Evolutionary conservation across 768 basidiomycete genomes (phyloP).

Genomic region (Mycena pura): DNA sequence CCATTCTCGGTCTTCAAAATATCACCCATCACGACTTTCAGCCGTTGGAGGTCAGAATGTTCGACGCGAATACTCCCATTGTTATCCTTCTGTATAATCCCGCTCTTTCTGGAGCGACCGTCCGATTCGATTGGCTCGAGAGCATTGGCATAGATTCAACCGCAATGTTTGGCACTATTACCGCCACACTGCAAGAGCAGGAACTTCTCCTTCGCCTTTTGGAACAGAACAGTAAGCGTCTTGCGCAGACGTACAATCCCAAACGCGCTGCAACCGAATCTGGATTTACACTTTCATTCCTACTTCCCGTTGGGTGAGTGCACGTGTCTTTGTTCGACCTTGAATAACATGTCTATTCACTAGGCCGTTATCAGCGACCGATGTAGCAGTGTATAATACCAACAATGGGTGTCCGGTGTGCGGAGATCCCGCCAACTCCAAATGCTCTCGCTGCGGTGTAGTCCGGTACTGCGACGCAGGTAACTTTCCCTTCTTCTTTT

Average conservation of each 20-base stretch:
- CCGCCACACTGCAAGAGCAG: conserved; percentile 22
- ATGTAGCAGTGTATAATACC: conserved; percentile 18
- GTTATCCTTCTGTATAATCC: no score
- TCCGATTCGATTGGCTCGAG: no score
- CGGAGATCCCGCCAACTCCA: conserved; percentile 20
- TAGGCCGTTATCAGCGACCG: conserved; percentile 10
- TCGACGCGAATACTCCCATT: no score
- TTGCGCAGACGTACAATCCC: conserved; percentile 12
- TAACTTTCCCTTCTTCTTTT: neutral
- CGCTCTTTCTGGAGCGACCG: no score
- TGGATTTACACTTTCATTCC: conserved; percentile 20
- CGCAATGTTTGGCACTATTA: conserved; percentile 2
- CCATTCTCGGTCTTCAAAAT: no score
- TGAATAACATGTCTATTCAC: neutral
- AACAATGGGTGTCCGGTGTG: conserved; percentile 24
- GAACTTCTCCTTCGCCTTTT: conserved; percentile 24
- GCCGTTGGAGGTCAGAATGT: no score
- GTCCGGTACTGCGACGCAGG: conserved; percentile 25
- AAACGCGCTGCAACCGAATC: conserved; percentile 19
- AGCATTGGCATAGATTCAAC: no score
- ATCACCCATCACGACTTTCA: no score
- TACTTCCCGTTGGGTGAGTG: conserved; percentile 26
- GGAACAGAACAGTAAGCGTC: conserved; percentile 19
- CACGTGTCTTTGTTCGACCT: neutral
- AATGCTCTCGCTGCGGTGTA: conserved; percentile 22